A percentile compares a stretch with the other conserved stretches of the same genome.
phyloP scores from a whole-genome alignment of 352 stramenopile genomes.

The Phytophthora sojae region DNA sequence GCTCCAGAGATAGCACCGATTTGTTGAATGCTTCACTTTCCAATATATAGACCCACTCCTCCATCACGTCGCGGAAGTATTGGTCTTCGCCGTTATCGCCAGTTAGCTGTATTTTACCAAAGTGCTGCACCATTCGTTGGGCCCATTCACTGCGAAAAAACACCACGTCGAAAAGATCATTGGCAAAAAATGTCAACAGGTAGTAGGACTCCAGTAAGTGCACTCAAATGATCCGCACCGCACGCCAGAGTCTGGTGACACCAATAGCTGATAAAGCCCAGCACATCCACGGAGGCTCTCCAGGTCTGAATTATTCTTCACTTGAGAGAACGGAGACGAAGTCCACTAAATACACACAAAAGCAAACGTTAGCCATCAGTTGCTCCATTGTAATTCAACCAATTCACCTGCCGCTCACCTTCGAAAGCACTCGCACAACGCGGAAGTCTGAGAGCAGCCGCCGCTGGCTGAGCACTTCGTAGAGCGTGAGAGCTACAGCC shows the following conservation, averaged over 20 bases:
- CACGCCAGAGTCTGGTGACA: conserved; percentile 82
- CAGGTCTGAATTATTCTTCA: conserved; percentile 50
- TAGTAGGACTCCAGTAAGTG: background rate
- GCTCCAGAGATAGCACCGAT: conserved; percentile 66
- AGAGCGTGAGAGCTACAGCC: conserved; percentile 59
- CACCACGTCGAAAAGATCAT: background rate
- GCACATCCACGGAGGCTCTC: conserved; percentile 65
- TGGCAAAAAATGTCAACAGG: background rate
- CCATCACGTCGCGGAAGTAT: conserved; percentile 72
- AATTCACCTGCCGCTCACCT: conserved; percentile 33
- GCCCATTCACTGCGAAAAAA: conserved; percentile 65
- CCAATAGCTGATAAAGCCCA: conserved; percentile 76
- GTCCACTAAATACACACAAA: conserved; percentile 49
- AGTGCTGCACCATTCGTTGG: conserved; percentile 57
- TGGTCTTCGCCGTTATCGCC: conserved; percentile 52
- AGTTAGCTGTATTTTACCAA: conserved; percentile 68
- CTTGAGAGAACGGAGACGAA: conserved; percentile 38
- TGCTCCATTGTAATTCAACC: background rate
- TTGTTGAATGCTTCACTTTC: conserved; percentile 84
- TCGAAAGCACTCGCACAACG: conserved; percentile 77
- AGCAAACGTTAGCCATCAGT: conserved; percentile 6
- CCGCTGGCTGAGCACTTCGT: conserved; percentile 81
- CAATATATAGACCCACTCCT: conserved; percentile 91
- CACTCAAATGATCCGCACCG: conserved; percentile 44
- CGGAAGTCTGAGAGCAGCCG: conserved; percentile 86